These are phyloP conservation scores for Rhamnella rubrinervis DNA, from an alignment of 331 rosid genomes.

Conservation along the genomic window DNA sequence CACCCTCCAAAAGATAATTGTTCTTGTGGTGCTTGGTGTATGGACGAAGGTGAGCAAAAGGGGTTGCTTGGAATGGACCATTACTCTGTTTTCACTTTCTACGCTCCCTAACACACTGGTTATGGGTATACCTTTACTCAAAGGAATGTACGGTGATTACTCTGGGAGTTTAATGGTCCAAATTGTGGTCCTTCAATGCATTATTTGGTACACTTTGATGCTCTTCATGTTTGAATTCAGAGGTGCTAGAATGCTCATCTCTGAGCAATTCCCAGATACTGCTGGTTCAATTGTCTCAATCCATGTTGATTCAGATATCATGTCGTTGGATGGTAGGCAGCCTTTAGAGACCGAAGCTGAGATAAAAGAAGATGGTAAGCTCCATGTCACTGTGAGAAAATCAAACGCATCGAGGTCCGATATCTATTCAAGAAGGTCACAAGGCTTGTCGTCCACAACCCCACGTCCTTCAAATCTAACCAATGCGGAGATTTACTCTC, in stretches of 20 bases:
- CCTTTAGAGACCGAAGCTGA: constrained; percentile 65
- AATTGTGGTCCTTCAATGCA: constrained; percentile 90
- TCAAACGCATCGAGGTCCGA: constrained; percentile 85
- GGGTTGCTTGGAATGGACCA: constrained; percentile 85
- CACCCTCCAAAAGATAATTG: constrained; percentile 72
- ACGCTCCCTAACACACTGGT: constrained; percentile 85
- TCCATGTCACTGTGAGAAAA: constrained; percentile 69
- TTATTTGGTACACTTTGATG: constrained; percentile 93
- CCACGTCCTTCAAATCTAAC: constrained; percentile 82
- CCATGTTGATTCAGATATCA: constrained; percentile 84
- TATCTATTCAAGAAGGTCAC: constrained; percentile 71
- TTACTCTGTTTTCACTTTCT: constrained; percentile 82
- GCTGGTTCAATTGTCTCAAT: constrained; percentile 82
- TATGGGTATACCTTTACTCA: constrained; percentile 89
- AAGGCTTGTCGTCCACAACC: constrained; percentile 65
- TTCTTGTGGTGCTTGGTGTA: constrained; percentile 41
- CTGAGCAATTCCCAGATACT: constrained; percentile 86
- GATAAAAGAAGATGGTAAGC: constrained; percentile 77
- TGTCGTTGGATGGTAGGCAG: constrained; percentile 77
- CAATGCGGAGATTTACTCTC: constrained; percentile 81
- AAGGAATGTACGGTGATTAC: constrained; percentile 82
- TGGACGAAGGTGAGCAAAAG: constrained; percentile 58
- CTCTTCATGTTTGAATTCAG: constrained; percentile 76
- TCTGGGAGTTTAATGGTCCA: constrained; percentile 82
- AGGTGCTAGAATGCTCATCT: constrained; percentile 67